A percentile compares a stretch with the other conserved stretches of the same genome.
Conservation (phyloP, 257 asterid genomes). For the Forsythia suspensa region DNA sequence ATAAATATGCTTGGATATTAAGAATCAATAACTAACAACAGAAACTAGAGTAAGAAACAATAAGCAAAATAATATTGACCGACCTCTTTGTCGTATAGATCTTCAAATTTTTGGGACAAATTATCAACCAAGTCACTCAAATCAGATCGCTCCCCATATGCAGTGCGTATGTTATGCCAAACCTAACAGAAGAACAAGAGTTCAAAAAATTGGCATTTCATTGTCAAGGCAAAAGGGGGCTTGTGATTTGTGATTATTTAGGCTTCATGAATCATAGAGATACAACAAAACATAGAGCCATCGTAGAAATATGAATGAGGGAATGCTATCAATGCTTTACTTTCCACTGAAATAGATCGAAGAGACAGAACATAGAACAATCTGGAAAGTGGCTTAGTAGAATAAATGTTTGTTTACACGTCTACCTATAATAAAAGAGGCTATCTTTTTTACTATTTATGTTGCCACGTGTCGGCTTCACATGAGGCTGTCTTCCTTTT, state of each 20-base stretch:
- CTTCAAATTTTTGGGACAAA: constrained; percentile 71
- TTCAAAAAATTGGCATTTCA: neutral
- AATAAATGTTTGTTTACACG: neutral
- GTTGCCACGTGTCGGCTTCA: too few species aligned
- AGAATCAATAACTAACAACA: neutral
- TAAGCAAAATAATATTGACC: constrained; percentile 22
- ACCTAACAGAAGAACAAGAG: constrained; percentile 49
- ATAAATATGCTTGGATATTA: neutral
- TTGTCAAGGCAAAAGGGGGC: neutral
- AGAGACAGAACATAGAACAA: neutral
- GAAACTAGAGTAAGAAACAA: constrained; percentile 3
- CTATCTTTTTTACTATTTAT: too few species aligned
- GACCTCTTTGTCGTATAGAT: constrained; percentile 76
- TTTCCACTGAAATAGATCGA: neutral
- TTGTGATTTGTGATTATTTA: neutral
- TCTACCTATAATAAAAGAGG: too few species aligned
- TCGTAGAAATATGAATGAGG: neutral
- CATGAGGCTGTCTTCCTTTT: too few species aligned
- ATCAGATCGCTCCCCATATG: constrained; percentile 71
- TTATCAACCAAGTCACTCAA: constrained; percentile 61
- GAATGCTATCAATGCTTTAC: neutral
- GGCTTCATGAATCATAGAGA: neutral
- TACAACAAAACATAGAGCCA: neutral
- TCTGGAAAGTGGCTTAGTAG: neutral
- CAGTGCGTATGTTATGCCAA: constrained; percentile 73